A percentile compares a stretch with the other conserved stretches of the same genome.
Evolutionary conservation across 306 rosid species (phyloP).

Genomic region (Crotalaria pallida): DNA sequence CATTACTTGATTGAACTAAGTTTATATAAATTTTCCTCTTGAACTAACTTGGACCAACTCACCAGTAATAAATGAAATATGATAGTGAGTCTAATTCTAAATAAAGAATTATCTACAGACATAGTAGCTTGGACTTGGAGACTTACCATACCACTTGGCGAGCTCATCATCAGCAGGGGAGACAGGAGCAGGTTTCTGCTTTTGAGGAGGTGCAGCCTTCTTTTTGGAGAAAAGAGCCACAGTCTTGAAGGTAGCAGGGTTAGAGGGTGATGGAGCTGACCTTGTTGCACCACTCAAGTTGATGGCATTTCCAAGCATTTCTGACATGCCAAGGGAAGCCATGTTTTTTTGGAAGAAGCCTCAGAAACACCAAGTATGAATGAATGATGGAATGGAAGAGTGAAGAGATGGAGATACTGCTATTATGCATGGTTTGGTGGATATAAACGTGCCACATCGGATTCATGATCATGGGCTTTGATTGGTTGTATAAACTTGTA

Average conservation of each 20-base stretch:
- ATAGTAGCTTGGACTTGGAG: background rate
- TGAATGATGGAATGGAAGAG: too few species aligned
- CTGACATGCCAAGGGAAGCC: slow-evolving; percentile 89
- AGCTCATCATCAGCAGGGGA: slow-evolving; percentile 68
- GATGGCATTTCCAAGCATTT: slow-evolving; percentile 80
- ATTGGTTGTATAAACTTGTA: slow-evolving; percentile 50
- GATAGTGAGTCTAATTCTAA: too few species aligned
- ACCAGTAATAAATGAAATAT: too few species aligned
- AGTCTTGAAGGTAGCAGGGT: slow-evolving; percentile 55
- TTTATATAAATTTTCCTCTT: too few species aligned
- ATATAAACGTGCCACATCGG: slow-evolving; percentile 70
- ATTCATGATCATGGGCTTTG: slow-evolving; percentile 31
- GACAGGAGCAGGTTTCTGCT: slow-evolving; percentile 47
- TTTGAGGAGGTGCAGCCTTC: slow-evolving; percentile 56
- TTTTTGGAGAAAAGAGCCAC: slow-evolving; percentile 76
- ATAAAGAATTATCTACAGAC: too few species aligned
- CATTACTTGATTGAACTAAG: too few species aligned
- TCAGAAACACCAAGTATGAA: slow-evolving; percentile 17
- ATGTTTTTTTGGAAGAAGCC: slow-evolving; percentile 30
- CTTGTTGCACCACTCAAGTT: slow-evolving; percentile 54
- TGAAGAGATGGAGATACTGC: slow-evolving; percentile 27
- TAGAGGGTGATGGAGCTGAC: slow-evolving; percentile 61
- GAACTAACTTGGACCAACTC: too few species aligned
- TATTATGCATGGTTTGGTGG: slow-evolving; percentile 65
- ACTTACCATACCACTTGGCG: slow-evolving; percentile 99